Conservation (phyloP, 805 yeast genomes). For the Torulaspora indica region DNA sequence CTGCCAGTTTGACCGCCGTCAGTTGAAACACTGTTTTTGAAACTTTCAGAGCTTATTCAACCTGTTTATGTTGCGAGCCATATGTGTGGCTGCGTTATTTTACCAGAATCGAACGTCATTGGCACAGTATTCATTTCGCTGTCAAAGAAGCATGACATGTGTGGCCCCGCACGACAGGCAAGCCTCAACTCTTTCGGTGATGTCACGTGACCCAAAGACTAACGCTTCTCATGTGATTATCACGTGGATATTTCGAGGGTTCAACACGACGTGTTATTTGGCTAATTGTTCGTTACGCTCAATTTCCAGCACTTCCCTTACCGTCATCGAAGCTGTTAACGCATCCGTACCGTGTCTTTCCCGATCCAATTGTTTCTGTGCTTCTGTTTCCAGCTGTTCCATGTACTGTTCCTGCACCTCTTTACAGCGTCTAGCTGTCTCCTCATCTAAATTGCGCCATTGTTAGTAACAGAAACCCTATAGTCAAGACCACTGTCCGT, state of each 20-base stretch:
- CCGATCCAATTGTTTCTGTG: constrained; percentile 10
- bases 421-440: constrained; percentile 12
- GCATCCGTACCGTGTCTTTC: background rate
- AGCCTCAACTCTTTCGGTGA: background rate
- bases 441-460: constrained; percentile 9
- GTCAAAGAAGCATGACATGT: background rate
- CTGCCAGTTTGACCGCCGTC: background rate
- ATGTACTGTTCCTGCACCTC: constrained; percentile 5
- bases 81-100: constrained; percentile 9
- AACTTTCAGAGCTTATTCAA: background rate
- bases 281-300: constrained; percentile 10
- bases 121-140: background rate
- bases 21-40: background rate
- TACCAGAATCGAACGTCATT: background rate
- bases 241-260: background rate
- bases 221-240: background rate
- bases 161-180: background rate
- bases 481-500: no score
- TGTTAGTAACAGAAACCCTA: constrained; percentile 7
- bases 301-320: constrained; percentile 16
- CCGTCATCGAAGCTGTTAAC: constrained; percentile 7
- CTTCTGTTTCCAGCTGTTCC: constrained; percentile 8
- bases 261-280: no score
- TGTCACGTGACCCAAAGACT: background rate
- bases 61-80: constrained; percentile 6